Conservation (phyloP, 495 filamentous ascomycete genomes). For the Ramalina intermedia region DNA sequence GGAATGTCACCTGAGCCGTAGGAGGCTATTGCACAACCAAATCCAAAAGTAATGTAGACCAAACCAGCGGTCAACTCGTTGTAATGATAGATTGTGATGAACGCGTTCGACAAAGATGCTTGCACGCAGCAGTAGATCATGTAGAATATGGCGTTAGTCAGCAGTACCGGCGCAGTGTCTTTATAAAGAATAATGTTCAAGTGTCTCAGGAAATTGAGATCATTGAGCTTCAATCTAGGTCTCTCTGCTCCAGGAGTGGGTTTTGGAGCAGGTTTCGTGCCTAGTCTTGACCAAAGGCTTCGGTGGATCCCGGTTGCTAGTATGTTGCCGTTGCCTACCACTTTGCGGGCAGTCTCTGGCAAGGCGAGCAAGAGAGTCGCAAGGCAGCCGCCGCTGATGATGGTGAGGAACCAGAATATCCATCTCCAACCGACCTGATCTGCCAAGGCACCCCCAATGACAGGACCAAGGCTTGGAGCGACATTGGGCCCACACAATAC, state of each 20-base stretch:
- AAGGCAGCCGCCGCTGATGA: conserved; percentile 20
- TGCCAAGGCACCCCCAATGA: conserved; percentile 27
- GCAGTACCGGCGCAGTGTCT: conserved; percentile 12
- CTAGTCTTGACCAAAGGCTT: background rate
- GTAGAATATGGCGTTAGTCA: conserved; percentile 12
- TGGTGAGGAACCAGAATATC: conserved; percentile 33
- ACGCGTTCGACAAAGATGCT: conserved; percentile 12
- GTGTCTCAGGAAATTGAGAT: background rate
- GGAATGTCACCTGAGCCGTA: conserved; percentile 4
- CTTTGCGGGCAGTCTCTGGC: conserved; percentile 54
- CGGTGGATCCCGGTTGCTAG: background rate
- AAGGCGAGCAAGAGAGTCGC: conserved; percentile 35
- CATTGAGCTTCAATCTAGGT: background rate
- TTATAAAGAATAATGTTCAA: conserved; percentile 9
- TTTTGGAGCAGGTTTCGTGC: background rate
- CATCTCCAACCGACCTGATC: conserved; percentile 25
- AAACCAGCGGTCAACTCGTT: conserved; percentile 19
- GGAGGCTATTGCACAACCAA: conserved; percentile 12
- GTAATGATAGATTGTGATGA: conserved; percentile 17
- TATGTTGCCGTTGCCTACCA: conserved; percentile 51
- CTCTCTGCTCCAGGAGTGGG: background rate
- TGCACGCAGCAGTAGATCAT: conserved; percentile 12
- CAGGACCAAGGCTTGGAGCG: conserved; percentile 23
- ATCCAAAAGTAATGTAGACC: conserved; percentile 21
- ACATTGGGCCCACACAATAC: conserved; percentile 10